Evolutionary conservation across 2,329 filamentous ascomycete genomes (phyloP), one percentile per base, ranked within the genome.

Genomic region (Cladosporium sp.): DNA sequence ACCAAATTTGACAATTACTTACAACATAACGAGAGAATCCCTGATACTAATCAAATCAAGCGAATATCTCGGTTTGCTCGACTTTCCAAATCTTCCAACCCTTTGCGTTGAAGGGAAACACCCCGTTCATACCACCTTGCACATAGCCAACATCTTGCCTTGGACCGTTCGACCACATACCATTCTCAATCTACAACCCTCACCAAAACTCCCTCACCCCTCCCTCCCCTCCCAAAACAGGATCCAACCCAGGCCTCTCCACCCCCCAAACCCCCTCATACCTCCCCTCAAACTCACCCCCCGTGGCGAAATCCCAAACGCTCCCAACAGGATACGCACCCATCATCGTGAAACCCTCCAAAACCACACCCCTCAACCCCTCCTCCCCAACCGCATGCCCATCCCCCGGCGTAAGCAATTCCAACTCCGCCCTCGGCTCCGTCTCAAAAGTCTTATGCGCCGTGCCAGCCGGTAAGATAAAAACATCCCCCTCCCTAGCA

Each of bases 381-480:
- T 63, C 60, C 18, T 64, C 59, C 12, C 40, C 54, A 36, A 70
- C 63, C 9, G 59, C 62, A 55, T 69, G 67, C 1, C 63, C 69
- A 25, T 70, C 63, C 0, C 74, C 73, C 0, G 77, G 76, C 29
- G 72, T 72, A 47, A 78, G 53, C 18, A 77, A 63, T 22, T 52
- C 57, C 50, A 77, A 70, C 3, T 61, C 59, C 0, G 61, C 65
- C 7, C 56, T 55, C 0, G 75, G 74, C 7, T 46, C 58, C 0
- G 75, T 67, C 27, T 74, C 56, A 53, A 71, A 72, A 0, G 76
- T 79, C 63, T 80, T 81, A 57, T 82, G 78, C 8, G 76, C 71
- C 1, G 77, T 70, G 0, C 79, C 78, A 0, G 78, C 76, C 0
- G 80, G 80, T 2, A 83, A 68, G 13, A 83, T 65, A 53, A 83